Evolutionary conservation across 768 basidiomycete species (phyloP), one percentile per base, ranked within the genome.

Genomic region (Podaxis rugospora): DNA sequence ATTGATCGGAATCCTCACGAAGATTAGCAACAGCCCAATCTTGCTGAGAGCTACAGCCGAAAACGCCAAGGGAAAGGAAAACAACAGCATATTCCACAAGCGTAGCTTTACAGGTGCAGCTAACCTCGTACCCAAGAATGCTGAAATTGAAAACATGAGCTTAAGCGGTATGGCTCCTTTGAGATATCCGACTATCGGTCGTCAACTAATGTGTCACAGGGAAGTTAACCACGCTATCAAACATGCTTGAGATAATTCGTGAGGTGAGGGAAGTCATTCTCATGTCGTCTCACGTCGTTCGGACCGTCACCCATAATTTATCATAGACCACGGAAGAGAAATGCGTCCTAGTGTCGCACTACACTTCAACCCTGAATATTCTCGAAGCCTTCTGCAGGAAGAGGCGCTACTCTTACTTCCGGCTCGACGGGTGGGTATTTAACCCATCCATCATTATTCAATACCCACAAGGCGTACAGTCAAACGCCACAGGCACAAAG

Each of bases 271-370:
- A 59, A 40, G 62, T 25, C 28, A 32, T 7, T 32, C 28, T 16
- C 44, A 27, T 28, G 32, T 32, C 7, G 7, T 5, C 35, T 51
- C 11, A 62, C 3, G 32, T 28, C 32, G 59, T 60, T 37, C 10
- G 10, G 32, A 36, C 39, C 42, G 52, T 6, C 63, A 36, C 25
- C 49, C 27, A 55, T 59, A 47, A 13, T 25, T 37, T 5, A 23
- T 21, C 27, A n/a, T 58, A 92, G 87, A 76, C 78, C 37, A 94
- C 92, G 0, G 87, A 90, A 42, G 96, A 99, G 75, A 99, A 99
- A 82, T 90, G 93, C 66, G 90, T 98, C 36, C 75, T 99, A 44
- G 92, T 96, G 36, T 98, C 95, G n/a, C 95, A 98, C 70, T 99
- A 91, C 68, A 98, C 95, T 0, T 89, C 90, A 4, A 97, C 95